Percentiles rank a stretch among this genome's conserved stretches.
phyloP scores from a whole-genome alignment of 2,329 filamentous ascomycete species.

The Colletotrichum sp. region DNA sequence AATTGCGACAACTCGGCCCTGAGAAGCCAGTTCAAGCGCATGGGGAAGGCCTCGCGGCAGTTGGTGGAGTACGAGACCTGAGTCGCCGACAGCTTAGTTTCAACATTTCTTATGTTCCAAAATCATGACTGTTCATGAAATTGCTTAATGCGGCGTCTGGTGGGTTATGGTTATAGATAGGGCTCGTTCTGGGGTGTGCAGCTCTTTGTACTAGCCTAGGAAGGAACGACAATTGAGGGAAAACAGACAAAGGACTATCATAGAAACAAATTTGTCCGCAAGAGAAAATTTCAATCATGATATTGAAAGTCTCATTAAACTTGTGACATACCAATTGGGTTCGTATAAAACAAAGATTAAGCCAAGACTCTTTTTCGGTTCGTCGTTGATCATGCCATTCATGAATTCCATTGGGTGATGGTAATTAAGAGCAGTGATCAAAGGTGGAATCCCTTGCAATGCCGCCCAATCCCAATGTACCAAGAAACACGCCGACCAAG shows the following conservation, averaged over 20 bases:
- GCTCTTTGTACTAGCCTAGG: neutral
- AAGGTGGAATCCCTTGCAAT: conserved; percentile 8
- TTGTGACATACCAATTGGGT: neutral
- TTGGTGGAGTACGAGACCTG: neutral
- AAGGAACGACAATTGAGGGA: neutral
- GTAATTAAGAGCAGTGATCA: neutral
- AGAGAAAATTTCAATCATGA: neutral
- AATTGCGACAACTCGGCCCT: conserved; percentile 33
- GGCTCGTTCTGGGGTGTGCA: neutral
- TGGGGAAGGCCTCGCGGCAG: conserved; percentile 22
- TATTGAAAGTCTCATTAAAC: neutral
- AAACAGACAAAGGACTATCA: neutral
- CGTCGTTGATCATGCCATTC: neutral
- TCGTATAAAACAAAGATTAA: neutral
- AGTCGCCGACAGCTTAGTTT: neutral
- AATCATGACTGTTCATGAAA: neutral
- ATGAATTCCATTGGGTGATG: neutral
- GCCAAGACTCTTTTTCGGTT: neutral
- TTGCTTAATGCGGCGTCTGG: neutral
- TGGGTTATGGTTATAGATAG: neutral
- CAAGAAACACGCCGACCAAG: conserved; percentile 74
- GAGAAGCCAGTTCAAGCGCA: conserved; percentile 38
- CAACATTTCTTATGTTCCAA: neutral
- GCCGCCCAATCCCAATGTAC: conserved; percentile 71
- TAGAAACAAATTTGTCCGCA: neutral